These are phyloP conservation scores for Exophiala sideris DNA, from an alignment of 2,329 filamentous ascomycete genomes.

Conservation along the genomic window DNA sequence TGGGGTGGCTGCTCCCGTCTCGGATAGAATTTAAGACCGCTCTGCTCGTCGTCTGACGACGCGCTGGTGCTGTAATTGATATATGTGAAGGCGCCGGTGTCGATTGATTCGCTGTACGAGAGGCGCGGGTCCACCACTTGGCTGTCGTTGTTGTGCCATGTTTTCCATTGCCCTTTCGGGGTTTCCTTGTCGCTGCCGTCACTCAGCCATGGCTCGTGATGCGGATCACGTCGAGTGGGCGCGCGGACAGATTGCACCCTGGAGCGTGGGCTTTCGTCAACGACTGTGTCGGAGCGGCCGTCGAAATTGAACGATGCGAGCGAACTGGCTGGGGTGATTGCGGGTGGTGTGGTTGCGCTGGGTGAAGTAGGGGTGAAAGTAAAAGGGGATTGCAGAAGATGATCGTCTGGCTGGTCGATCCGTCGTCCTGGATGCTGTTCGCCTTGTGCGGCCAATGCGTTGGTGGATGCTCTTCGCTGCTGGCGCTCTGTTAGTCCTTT, in stretches of 20 bases:
- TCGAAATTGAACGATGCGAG: constrained; percentile 22
- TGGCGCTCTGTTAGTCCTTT: constrained; percentile 5
- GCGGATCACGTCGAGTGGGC: constrained; percentile 1
- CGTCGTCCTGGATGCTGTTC: not conserved
- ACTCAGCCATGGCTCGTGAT: constrained; percentile 7
- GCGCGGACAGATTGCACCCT: constrained; percentile 14
- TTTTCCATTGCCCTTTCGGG: constrained; percentile 5
- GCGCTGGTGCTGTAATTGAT: constrained; percentile 24
- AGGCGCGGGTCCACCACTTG: constrained; percentile 16
- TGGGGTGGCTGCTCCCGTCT: too few relatives aligned
- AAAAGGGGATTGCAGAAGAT: constrained; percentile 7
- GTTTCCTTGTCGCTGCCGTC: constrained; percentile 3
- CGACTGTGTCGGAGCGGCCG: constrained; percentile 17
- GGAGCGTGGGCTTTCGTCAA: constrained; percentile 18
- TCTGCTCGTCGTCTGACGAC: constrained; percentile 13
- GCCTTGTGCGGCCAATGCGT: too few relatives aligned
- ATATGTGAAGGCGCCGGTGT: constrained; percentile 21
- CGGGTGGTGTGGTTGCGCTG: constrained; percentile 10
- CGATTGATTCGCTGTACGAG: constrained; percentile 16
- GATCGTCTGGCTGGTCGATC: not conserved
- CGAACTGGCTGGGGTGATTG: constrained; percentile 17
- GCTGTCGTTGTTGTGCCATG: constrained; percentile 22
- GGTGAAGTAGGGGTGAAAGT: not conserved
- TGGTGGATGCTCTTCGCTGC: constrained; percentile 3
- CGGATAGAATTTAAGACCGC: too few relatives aligned